A percentile compares a stretch with the other conserved stretches of the same genome.
Conservation (phyloP, 306 rosid species). For the Trifolium repens region DNA sequence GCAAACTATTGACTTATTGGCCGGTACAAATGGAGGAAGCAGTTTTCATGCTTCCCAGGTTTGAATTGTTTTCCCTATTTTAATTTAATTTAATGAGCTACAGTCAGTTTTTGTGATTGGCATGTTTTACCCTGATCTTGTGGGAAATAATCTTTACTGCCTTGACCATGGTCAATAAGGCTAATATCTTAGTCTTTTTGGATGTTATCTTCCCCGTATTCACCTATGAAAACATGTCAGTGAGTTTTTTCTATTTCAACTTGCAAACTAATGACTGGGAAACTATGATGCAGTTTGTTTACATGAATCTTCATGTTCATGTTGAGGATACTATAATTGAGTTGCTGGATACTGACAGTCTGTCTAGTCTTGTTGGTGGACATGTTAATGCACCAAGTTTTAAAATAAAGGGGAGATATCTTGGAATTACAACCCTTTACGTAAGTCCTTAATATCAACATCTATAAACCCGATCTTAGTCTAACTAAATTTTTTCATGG, state of each 20-base stretch:
- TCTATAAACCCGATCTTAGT: slow-evolving; percentile 34
- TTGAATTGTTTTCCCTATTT: slow-evolving; percentile 35
- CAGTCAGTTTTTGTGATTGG: slow-evolving; percentile 32
- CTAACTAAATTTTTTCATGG: slow-evolving; percentile 31
- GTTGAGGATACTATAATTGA: slow-evolving; percentile 81
- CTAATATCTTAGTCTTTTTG: slow-evolving; percentile 33
- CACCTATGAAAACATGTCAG: slow-evolving; percentile 13
- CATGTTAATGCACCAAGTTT: slow-evolving; percentile 58
- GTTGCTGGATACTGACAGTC: slow-evolving; percentile 55
- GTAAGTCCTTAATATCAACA: slow-evolving; percentile 55
- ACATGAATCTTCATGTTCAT: slow-evolving; percentile 82
- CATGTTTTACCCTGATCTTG: slow-evolving; percentile 32
- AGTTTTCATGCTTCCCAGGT: slow-evolving; percentile 87
- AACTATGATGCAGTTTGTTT: slow-evolving; percentile 67
- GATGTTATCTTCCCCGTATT: slow-evolving; percentile 8
- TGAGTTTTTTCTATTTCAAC: slow-evolving; percentile 23
- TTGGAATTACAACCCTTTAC: slow-evolving; percentile 83
- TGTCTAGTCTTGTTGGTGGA: slow-evolving; percentile 51
- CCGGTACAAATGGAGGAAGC: slow-evolving; percentile 73
- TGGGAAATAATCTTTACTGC: slow-evolving; percentile 31
- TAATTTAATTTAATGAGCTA: slow-evolving; percentile 29
- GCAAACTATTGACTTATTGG: slow-evolving; percentile 67
- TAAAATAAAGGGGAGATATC: slow-evolving; percentile 65
- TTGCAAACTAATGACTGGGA: slow-evolving; percentile 42
- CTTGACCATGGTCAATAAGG: slow-evolving; percentile 35